Evolutionary conservation across 2,329 filamentous ascomycete species (phyloP).

Genomic region (Diplodia intermedia): DNA sequence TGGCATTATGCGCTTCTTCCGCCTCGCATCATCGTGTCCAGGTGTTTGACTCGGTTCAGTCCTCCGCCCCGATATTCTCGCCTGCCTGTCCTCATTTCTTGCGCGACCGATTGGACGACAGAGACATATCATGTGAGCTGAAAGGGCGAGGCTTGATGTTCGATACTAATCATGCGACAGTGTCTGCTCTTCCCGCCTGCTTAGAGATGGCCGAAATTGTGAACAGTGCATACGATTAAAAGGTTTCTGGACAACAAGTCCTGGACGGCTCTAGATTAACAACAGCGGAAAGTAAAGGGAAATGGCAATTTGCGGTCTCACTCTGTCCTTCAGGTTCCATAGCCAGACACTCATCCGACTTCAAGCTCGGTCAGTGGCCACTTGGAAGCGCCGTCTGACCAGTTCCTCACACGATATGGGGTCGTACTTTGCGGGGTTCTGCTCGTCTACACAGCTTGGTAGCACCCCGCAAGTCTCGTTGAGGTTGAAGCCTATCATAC

Average conservation of each 20-base stretch:
- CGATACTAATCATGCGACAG: neutral
- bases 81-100: too few relatives aligned
- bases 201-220: neutral
- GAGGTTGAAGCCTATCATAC: constrained; percentile 51
- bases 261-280: neutral
- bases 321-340: neutral
- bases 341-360: too few relatives aligned
- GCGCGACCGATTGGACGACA: too few relatives aligned
- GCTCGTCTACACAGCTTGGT: constrained; percentile 53
- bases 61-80: too few relatives aligned
- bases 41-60: too few relatives aligned
- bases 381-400: constrained; percentile 15
- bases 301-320: neutral
- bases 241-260: neutral
- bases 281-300: neutral
- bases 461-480: constrained; percentile 25
- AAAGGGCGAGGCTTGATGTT: neutral
- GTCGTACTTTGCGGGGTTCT: constrained; percentile 58
- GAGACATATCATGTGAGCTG: neutral
- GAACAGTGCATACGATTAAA: neutral
- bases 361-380: neutral
- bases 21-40: too few relatives aligned
- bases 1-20: too few relatives aligned
- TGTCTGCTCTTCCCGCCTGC: neutral
- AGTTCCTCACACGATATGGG: constrained; percentile 42